A percentile compares a stretch with the other conserved stretches of the same genome.
phyloP scores from a whole-genome alignment of 225 moss, liverwort and hornwort species.

The Physcomitrium patens region DNA sequence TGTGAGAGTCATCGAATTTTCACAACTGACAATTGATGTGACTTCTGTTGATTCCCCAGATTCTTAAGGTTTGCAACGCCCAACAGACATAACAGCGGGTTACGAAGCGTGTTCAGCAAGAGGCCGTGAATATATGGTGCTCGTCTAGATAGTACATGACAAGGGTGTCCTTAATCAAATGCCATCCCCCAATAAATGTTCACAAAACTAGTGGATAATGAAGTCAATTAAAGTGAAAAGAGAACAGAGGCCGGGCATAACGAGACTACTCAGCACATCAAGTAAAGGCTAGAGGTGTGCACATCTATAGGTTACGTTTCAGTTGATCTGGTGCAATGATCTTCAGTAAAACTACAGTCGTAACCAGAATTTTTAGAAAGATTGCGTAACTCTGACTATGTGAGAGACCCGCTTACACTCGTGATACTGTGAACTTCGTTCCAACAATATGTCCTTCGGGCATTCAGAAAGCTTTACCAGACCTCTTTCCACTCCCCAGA shows the following conservation, averaged over 20 bases:
- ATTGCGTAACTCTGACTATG: conserved; percentile 16
- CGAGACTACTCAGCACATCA: neutral
- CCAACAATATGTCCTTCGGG: neutral
- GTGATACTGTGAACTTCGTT: neutral
- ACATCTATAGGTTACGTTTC: conserved; percentile 1
- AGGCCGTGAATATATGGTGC: neutral
- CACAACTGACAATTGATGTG: neutral
- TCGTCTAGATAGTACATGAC: neutral
- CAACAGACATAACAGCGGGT: neutral
- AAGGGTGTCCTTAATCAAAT: conserved; percentile 1
- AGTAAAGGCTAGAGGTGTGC: neutral
- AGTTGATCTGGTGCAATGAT: neutral
- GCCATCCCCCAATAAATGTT: neutral
- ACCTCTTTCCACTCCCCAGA: neutral
- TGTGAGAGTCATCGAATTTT: neutral
- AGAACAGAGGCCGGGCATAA: neutral
- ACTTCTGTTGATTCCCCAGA: neutral
- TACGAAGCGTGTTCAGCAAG: neutral
- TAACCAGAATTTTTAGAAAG: neutral
- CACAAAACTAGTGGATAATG: neutral
- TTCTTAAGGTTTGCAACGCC: neutral
- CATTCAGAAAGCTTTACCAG: neutral
- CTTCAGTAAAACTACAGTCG: conserved; percentile 11
- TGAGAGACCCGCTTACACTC: neutral
- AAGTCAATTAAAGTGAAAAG: conserved; percentile 8